phyloP scores from a whole-genome alignment of 2,329 filamentous ascomycete genomes.

The Colletotrichum sp. region DNA sequence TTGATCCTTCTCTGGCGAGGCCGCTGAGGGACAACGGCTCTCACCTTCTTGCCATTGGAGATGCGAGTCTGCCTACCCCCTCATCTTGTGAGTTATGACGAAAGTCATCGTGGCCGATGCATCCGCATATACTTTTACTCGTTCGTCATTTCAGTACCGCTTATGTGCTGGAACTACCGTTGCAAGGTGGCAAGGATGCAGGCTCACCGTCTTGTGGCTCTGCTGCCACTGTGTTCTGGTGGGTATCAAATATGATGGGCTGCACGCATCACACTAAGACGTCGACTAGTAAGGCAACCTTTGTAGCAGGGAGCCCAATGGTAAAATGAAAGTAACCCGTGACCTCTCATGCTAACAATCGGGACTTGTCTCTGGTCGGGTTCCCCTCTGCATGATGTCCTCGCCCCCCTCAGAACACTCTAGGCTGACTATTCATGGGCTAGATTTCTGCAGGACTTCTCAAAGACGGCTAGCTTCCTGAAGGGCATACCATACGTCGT shows the following conservation, averaged over 20 bases:
- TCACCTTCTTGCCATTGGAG: neutral
- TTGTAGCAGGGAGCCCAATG: neutral
- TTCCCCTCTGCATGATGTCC: neutral
- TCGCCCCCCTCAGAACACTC: neutral
- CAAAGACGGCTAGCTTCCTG: neutral
- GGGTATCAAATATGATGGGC: neutral
- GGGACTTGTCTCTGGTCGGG: neutral
- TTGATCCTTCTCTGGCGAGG: neutral
- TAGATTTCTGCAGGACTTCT: neutral
- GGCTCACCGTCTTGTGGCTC: neutral
- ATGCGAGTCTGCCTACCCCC: neutral
- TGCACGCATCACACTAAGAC: neutral
- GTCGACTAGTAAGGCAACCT: neutral
- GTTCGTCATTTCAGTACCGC: fast-evolving
- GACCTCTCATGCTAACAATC: neutral
- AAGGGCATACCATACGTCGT: neutral
- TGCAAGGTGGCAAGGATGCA: neutral
- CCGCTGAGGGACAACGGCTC: neutral
- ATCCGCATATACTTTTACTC: neutral
- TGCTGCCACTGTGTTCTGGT: neutral
- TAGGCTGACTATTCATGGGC: neutral
- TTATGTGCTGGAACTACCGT: neutral
- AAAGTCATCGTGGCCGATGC: neutral
- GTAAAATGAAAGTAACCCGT: neutral
- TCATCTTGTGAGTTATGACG: neutral